Percentiles rank a stretch among this genome's conserved stretches.
phyloP scores from a whole-genome alignment of 2,329 filamentous ascomycete species.

The Scedosporium dehoogii region DNA sequence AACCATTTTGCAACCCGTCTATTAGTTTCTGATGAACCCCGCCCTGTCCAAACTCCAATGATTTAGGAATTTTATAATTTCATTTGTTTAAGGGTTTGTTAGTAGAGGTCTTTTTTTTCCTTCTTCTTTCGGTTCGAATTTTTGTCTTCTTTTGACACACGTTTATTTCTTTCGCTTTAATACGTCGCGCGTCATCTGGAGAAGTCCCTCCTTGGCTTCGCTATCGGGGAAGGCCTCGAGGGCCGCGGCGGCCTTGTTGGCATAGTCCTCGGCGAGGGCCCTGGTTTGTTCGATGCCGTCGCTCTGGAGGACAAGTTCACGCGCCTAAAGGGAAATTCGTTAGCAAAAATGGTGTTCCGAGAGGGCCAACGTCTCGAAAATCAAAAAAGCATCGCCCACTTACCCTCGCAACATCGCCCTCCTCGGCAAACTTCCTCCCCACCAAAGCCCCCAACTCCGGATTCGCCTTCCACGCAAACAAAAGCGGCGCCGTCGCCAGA shows the following conservation, averaged over 20 bases:
- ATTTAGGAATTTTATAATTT: no score
- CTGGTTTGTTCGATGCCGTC: slow-evolving; percentile 88
- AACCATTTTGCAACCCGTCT: not conserved
- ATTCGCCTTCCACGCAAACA: slow-evolving; percentile 92
- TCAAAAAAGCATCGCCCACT: slow-evolving; percentile 24
- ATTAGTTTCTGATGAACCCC: not conserved
- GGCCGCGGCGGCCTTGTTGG: slow-evolving; percentile 77
- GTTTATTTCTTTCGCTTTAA: slow-evolving; percentile 76
- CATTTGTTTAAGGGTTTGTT: not conserved
- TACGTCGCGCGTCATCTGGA: slow-evolving; percentile 92
- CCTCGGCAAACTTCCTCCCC: slow-evolving; percentile 74
- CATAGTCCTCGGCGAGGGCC: slow-evolving; percentile 81
- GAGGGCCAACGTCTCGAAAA: not conserved
- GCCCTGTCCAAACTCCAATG: not conserved
- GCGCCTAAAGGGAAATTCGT: slow-evolving; percentile 50
- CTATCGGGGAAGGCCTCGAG: slow-evolving; percentile 81
- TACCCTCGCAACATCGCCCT: slow-evolving; percentile 80
- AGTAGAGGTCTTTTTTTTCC: not conserved
- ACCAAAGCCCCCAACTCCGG: slow-evolving; percentile 79
- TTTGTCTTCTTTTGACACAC: not conserved
- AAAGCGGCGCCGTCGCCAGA: slow-evolving; percentile 80
- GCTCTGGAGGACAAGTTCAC: slow-evolving; percentile 71
- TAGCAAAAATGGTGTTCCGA: not conserved
- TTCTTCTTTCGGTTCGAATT: not conserved
- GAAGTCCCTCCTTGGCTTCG: slow-evolving; percentile 81